Base-by-base conservation (phyloP, 139 green algal genomes). In the Coelastrella sp. region DNA sequence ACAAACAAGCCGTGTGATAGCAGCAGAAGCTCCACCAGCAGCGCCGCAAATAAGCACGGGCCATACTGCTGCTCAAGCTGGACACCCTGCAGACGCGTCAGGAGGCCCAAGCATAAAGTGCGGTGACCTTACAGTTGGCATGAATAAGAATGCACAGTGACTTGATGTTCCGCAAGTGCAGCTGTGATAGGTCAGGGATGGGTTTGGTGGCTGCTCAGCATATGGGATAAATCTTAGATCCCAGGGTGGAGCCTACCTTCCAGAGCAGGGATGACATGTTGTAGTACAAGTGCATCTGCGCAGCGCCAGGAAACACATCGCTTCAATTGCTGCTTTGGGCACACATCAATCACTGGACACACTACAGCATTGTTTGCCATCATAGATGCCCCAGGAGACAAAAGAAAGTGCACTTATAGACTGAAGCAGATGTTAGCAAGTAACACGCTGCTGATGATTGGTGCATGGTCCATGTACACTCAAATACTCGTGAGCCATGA, bases 211-310 rank as follows among this genome's bases (percentile, higher is more conserved):
- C 35, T 49, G 35, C 35, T 49, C 35, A 49, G 35, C 35, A 49
- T 49, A 49, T 6, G 17, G 66, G 17, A 4, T 75, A 20, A 19
- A 20, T 75, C 12, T 15, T 4, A 35, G 4, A n/a, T 5, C n/a
- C n/a, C 9, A 12, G 19, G 35, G 27, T 24, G 20, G 7, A 7
- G 9, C 85, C 57, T 58, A 94, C 94, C 95, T 98, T 98, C 90
- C 93, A 97, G 12, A 98, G 78, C 6, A 98, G 72, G 1, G 93
- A 96, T 1, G 72, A 89, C 94, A 97, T 96, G 92, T 98, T 98
- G 91, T 97, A 97, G 83, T 92, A 95, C 1, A 98, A 79, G 87
- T 98, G 96, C 60, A 89, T 84, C 66, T 93, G 90, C 59, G 60
- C 66, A 58, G 68, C 56, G 65, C 60, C 63, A 89, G 9, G 66